Evolutionary conservation across 345 rosid species (phyloP).

Genomic region (Citrus reticulata): DNA sequence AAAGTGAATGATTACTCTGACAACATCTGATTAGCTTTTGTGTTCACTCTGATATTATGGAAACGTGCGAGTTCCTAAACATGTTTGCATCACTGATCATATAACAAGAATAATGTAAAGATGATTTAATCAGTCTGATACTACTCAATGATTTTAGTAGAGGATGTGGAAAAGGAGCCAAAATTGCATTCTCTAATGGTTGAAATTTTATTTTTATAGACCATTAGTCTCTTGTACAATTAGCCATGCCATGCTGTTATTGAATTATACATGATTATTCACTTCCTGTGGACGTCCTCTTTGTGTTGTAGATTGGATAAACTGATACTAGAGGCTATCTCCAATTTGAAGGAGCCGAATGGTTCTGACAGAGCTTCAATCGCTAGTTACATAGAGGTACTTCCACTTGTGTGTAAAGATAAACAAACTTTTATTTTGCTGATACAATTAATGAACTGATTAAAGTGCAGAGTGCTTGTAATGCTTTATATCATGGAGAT

Average conservation of each 20-base stretch:
- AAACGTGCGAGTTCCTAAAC: background rate
- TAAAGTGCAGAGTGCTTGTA: conserved; percentile 12
- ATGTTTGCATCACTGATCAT: background rate
- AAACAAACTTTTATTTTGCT: background rate
- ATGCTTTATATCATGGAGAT: conserved; percentile 14
- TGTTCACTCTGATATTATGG: background rate
- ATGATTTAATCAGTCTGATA: background rate
- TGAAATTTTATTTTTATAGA: conserved; percentile 1
- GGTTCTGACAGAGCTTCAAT: conserved; percentile 87
- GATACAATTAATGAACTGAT: conserved; percentile 4
- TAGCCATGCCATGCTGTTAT: conserved; percentile 1
- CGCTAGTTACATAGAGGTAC: conserved; percentile 76
- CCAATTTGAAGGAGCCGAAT: conserved; percentile 69
- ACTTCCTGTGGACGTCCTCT: conserved; percentile 6
- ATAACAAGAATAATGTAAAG: background rate
- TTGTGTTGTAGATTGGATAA: conserved; percentile 63
- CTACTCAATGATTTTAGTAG: background rate
- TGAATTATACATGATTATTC: conserved; percentile 11
- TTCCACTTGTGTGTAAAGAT: background rate
- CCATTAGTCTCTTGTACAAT: background rate
- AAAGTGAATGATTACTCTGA: background rate
- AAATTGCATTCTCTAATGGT: background rate
- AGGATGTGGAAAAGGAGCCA: background rate
- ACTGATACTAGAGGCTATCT: conserved; percentile 73
- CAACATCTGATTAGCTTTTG: background rate